Evolutionary conservation across 2,329 filamentous ascomycete species (phyloP).

Genomic region (Juglanconis oblonga): DNA sequence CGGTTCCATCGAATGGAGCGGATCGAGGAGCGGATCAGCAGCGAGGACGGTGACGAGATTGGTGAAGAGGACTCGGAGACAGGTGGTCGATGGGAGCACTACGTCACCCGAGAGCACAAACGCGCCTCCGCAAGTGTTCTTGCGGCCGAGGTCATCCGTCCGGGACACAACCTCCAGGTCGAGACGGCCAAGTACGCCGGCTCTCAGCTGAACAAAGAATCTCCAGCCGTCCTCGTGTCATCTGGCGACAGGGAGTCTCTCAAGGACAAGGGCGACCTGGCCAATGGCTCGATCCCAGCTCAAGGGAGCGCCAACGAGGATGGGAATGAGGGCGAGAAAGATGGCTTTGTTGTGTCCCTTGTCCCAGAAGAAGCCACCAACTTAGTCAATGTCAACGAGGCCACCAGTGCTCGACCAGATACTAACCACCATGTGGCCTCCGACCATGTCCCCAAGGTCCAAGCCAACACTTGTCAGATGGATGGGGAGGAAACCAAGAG

Average conservation of each 20-base stretch:
- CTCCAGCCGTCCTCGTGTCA: background rate
- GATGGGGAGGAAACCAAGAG: background rate
- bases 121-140: background rate
- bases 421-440: background rate
- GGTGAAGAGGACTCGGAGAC: background rate
- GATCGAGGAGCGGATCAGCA: background rate
- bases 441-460: background rate
- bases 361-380: too few relatives aligned
- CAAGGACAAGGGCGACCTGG: background rate
- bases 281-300: background rate
- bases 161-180: background rate
- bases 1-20: background rate
- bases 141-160: background rate
- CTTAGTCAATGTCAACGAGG: too few relatives aligned
- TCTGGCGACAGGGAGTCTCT: background rate
- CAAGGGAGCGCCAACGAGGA: background rate
- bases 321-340: background rate
- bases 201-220: background rate
- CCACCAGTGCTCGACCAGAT: too few relatives aligned
- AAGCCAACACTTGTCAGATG: background rate
- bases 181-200: background rate
- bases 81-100: slow-evolving; percentile 4
- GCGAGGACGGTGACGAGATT: background rate
- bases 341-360: too few relatives aligned
- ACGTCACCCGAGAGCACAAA: background rate